Percentiles rank a stretch among this genome's conserved stretches.
Conservation (phyloP, 306 rosid genomes). For the Boehmeria nivea region DNA sequence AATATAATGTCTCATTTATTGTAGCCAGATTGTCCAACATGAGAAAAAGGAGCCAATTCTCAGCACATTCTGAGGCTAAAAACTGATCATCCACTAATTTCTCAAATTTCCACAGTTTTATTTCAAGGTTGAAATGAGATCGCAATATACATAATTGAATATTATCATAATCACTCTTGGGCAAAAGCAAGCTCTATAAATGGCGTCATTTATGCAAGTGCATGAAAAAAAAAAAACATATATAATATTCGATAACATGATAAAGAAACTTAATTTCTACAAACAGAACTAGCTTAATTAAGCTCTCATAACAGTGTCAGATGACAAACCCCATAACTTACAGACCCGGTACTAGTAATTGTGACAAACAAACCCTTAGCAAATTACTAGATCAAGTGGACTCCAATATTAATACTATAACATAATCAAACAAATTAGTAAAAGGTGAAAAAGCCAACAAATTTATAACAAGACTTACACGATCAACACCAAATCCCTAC, state of each 20-base stretch:
- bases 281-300: not conserved
- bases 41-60: not conserved
- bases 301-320: slow-evolving; percentile 7
- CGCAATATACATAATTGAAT: too few relatives aligned
- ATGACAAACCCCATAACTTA: slow-evolving; percentile 12
- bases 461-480: not conserved
- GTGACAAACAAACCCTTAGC: slow-evolving; percentile 9
- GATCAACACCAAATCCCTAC: not conserved
- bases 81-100: too few relatives aligned
- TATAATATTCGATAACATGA: not conserved
- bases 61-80: too few relatives aligned
- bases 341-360: slow-evolving; percentile 1
- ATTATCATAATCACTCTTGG: not conserved
- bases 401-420: not conserved
- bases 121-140: too few relatives aligned
- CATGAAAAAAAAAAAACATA: not conserved
- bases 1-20: too few relatives aligned
- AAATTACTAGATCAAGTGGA: not conserved
- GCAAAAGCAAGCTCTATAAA: too few relatives aligned
- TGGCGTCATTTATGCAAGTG: not conserved
- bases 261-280: not conserved
- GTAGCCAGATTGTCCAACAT: too few relatives aligned
- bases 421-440: slow-evolving; percentile 3
- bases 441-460: not conserved
- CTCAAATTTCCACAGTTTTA: too few relatives aligned